phyloP scores from a whole-genome alignment of 352 stramenopile species.

The Phytophthora citricola region DNA sequence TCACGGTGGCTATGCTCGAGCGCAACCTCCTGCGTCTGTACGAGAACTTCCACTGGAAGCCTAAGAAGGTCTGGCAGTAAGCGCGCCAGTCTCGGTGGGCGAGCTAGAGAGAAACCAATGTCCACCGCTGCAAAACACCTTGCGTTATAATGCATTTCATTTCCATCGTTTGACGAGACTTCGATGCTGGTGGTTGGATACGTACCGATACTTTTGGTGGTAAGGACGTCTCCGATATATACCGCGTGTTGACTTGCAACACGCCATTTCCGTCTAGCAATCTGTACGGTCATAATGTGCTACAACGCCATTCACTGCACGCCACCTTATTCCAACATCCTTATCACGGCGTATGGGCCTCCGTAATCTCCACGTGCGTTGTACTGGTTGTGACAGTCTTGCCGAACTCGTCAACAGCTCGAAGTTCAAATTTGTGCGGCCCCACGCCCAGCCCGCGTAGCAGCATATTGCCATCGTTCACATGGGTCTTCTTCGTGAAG shows the following conservation, averaged over 20 bases:
- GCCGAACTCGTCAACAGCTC: conserved; percentile 29
- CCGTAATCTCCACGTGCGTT: conserved; percentile 20
- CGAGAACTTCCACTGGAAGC: conserved; percentile 95
- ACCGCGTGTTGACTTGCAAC: conserved; percentile 10
- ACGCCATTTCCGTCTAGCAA: background rate
- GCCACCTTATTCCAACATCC: too few species aligned
- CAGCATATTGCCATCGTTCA: conserved; percentile 50
- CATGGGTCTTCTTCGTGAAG: conserved; percentile 37
- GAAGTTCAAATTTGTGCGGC: conserved; percentile 37
- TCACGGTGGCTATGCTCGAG: conserved; percentile 97
- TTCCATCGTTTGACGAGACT: conserved; percentile 2
- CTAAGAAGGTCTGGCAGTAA: conserved; percentile 88
- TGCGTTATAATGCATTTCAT: conserved; percentile 32
- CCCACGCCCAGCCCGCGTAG: conserved; percentile 46
- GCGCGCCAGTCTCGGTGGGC: background rate
- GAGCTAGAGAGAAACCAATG: conserved; percentile 26
- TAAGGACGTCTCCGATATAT: background rate
- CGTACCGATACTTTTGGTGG: conserved; percentile 11
- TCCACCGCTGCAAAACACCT: conserved; percentile 9
- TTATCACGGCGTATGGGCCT: conserved; percentile 1
- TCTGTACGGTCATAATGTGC: too few species aligned
- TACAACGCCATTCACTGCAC: background rate
- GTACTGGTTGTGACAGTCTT: conserved; percentile 7
- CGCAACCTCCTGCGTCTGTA: conserved; percentile 96
- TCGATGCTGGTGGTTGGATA: conserved; percentile 9